Conservation (phyloP, 768 basidiomycete genomes). For the Boletus barrowsii region DNA sequence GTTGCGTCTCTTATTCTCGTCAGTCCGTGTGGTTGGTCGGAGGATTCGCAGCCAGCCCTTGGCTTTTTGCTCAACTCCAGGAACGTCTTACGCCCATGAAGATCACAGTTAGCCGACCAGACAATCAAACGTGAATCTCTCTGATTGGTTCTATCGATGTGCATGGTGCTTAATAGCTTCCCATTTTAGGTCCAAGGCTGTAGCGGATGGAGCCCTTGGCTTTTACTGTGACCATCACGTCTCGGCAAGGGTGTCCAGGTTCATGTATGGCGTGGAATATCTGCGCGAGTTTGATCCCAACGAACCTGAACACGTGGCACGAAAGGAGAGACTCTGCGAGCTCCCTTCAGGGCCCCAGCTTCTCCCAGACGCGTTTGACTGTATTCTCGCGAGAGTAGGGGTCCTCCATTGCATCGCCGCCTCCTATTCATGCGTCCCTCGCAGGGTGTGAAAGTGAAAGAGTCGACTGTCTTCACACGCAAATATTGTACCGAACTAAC, state of each 20-base stretch:
- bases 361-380: slow-evolving; percentile 82
- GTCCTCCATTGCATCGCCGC: neutral
- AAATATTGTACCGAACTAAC: slow-evolving; percentile 84
- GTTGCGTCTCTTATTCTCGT: slow-evolving; percentile 12
- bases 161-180: slow-evolving; percentile 2
- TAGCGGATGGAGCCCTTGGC: slow-evolving; percentile 79
- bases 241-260: slow-evolving; percentile 75
- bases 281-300: slow-evolving; percentile 62
- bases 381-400: slow-evolving; percentile 67
- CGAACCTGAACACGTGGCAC: slow-evolving; percentile 63
- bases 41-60: slow-evolving; percentile 80
- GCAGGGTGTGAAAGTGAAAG: slow-evolving; percentile 72
- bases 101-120: slow-evolving; percentile 69
- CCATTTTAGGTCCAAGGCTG: slow-evolving; percentile 70
- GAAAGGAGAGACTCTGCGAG: slow-evolving; percentile 66
- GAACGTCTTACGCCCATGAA: slow-evolving; percentile 55
- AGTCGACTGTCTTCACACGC: slow-evolving; percentile 75
- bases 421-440: slow-evolving; percentile 8
- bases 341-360: slow-evolving; percentile 74
- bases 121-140: slow-evolving; percentile 66
- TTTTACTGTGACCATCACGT: slow-evolving; percentile 87
- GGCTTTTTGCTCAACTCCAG: slow-evolving; percentile 75
- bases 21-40: slow-evolving; percentile 84
- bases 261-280: slow-evolving; percentile 82
- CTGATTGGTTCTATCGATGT: slow-evolving; percentile 8